These are phyloP conservation scores for Pisolithus orientalis DNA, from an alignment of 768 basidiomycete species.

Conservation along the genomic window DNA sequence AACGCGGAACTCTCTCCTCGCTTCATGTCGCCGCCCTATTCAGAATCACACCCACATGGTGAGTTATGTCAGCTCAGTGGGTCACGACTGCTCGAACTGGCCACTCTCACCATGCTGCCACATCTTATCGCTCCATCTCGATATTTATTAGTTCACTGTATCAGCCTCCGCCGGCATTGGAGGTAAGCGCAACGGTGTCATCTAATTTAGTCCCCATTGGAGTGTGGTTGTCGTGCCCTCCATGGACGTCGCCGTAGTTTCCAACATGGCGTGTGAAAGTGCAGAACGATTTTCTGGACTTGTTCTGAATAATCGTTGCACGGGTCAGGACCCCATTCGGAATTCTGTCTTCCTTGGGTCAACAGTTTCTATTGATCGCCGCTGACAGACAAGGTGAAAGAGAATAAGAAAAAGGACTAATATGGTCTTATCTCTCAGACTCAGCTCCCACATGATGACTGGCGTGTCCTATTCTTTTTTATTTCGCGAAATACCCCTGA, in stretches of 20 bases:
- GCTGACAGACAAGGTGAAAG: slow-evolving; percentile 23
- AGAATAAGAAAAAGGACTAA: slow-evolving; percentile 20
- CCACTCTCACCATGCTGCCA: slow-evolving; percentile 20
- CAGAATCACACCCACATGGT: slow-evolving; percentile 15
- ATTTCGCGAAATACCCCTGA: slow-evolving; percentile 5
- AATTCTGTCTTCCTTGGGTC: slow-evolving; percentile 12
- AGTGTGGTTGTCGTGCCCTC: not conserved
- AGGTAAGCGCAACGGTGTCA: not conserved
- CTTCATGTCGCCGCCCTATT: slow-evolving; percentile 16
- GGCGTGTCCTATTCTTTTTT: slow-evolving; percentile 7
- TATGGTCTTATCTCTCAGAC: slow-evolving; percentile 23
- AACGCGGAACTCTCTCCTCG: slow-evolving; percentile 25
- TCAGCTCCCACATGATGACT: slow-evolving; percentile 12
- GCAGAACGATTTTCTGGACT: not conserved
- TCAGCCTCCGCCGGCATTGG: not conserved
- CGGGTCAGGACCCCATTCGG: slow-evolving; percentile 14
- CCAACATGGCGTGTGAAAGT: not conserved
- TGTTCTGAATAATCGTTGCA: not conserved
- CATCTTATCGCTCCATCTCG: slow-evolving; percentile 3
- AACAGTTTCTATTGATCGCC: slow-evolving; percentile 32
- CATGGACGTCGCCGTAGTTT: not conserved
- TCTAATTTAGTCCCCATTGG: not conserved
- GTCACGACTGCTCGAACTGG: slow-evolving; percentile 6
- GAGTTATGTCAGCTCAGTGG: slow-evolving; percentile 10
- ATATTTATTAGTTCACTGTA: not conserved